Evolutionary conservation across 1,284 basidiomycete species (phyloP).

Genomic region (Fomes fomentarius): DNA sequence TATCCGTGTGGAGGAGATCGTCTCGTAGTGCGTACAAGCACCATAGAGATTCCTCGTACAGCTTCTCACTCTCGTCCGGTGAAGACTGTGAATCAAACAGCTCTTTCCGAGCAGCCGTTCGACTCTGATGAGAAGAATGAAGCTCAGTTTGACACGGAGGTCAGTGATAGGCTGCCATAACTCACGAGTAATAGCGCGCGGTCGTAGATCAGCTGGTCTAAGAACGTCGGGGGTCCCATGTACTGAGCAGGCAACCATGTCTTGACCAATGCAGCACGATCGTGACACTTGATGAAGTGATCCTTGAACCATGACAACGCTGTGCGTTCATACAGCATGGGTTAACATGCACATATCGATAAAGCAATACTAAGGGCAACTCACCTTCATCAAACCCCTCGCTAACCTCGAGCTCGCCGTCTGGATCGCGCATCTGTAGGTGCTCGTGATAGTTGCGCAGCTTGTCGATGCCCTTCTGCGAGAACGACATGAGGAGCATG

Average conservation of each 20-base stretch:
- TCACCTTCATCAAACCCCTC: conserved; percentile 79
- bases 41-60: conserved; percentile 95
- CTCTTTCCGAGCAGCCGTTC: conserved; percentile 91
- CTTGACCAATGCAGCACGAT: conserved; percentile 75
- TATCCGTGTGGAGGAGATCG: conserved; percentile 83
- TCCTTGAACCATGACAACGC: conserved; percentile 78
- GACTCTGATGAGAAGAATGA: conserved; percentile 58
- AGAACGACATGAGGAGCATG: conserved; percentile 91
- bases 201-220: conserved; percentile 84
- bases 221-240: conserved; percentile 70
- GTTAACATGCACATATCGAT: conserved; percentile 10
- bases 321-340: conserved; percentile 34
- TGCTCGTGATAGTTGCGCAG: conserved; percentile 74
- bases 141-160: neutral
- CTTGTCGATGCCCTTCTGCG: conserved; percentile 88
- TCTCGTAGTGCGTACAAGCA: conserved; percentile 92
- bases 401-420: conserved; percentile 69
- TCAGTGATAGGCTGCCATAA: no score
- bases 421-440: conserved; percentile 75
- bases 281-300: conserved; percentile 78
- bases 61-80: conserved; percentile 86
- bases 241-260: conserved; percentile 80
- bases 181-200: conserved; percentile 70
- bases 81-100: conserved; percentile 79
- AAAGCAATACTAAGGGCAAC: conserved; percentile 23